Percentiles rank a stretch among this genome's conserved stretches.
Evolutionary conservation across 441 rosid genomes (phyloP).

Genomic region (Arabidopsis hybrid): DNA sequence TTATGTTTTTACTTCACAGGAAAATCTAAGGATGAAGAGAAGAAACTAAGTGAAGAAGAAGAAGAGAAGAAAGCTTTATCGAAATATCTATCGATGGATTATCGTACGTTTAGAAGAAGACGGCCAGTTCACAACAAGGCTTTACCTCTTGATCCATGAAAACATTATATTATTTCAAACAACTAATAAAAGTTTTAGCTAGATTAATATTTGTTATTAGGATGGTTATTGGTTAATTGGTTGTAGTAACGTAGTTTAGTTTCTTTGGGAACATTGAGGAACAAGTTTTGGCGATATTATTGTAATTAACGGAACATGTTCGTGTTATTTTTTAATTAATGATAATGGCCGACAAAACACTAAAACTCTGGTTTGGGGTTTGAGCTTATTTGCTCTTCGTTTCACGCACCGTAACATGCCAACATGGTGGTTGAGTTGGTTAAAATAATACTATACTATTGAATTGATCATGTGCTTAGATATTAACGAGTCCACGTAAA

Average conservation of each 20-base stretch:
- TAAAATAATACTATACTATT: background rate
- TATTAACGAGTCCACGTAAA: background rate
- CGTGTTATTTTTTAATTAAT: slow-evolving; percentile 25
- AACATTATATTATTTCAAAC: background rate
- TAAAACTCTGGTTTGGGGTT: slow-evolving; percentile 42
- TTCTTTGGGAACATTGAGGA: slow-evolving; percentile 16
- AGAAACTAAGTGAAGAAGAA: slow-evolving; percentile 32
- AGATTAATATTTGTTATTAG: slow-evolving; percentile 31
- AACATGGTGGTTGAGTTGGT: slow-evolving; percentile 38
- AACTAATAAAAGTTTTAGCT: background rate
- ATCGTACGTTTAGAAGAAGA: slow-evolving; percentile 46
- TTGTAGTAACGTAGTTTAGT: slow-evolving; percentile 23
- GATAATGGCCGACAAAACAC: slow-evolving; percentile 49
- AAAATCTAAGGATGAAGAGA: slow-evolving; percentile 25
- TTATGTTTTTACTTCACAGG: slow-evolving; percentile 10
- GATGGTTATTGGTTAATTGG: slow-evolving; percentile 34
- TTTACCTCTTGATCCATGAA: slow-evolving; percentile 41
- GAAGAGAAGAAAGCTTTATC: slow-evolving; percentile 39
- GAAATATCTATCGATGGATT: slow-evolving; percentile 46
- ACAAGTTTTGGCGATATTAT: slow-evolving; percentile 41
- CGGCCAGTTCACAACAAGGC: slow-evolving; percentile 48
- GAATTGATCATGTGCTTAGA: background rate
- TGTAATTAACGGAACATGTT: slow-evolving; percentile 44
- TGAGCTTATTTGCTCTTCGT: slow-evolving; percentile 42
- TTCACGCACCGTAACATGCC: slow-evolving; percentile 46